phyloP scores from a whole-genome alignment of 768 basidiomycete genomes.

The Sarcodon sp. region DNA sequence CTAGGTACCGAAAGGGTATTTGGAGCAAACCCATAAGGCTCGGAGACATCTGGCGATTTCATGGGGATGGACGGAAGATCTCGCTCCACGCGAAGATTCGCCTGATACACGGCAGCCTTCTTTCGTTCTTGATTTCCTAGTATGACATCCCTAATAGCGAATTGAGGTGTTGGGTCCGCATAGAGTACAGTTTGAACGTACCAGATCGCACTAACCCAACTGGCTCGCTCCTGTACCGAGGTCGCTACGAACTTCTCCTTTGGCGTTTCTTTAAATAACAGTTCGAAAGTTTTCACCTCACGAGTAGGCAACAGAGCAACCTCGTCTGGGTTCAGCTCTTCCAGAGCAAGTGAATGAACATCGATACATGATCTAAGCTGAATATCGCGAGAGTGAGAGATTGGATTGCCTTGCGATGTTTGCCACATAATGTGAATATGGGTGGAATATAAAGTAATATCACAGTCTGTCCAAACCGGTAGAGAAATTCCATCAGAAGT shows the following conservation, averaged over 20 bases:
- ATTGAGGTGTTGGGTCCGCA: neutral
- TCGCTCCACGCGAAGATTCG: neutral
- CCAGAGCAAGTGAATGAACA: slow-evolving; percentile 40
- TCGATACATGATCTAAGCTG: slow-evolving; percentile 41
- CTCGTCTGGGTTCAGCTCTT: slow-evolving; percentile 32
- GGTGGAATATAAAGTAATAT: slow-evolving; percentile 20
- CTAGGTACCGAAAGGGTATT: too few relatives aligned
- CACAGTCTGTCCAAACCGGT: slow-evolving; percentile 39
- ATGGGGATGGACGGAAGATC: neutral
- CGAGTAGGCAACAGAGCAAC: slow-evolving; percentile 25
- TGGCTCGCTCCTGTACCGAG: slow-evolving; percentile 50
- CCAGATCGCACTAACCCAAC: slow-evolving; percentile 71
- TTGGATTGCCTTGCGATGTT: slow-evolving; percentile 25
- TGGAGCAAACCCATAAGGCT: too few relatives aligned
- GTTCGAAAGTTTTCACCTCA: slow-evolving; percentile 46
- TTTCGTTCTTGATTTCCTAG: neutral
- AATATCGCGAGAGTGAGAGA: slow-evolving; percentile 26
- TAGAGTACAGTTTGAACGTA: slow-evolving; percentile 16
- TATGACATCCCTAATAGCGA: neutral
- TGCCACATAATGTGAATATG: slow-evolving; percentile 37
- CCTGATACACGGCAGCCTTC: neutral
- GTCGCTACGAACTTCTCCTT: slow-evolving; percentile 50
- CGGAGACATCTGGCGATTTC: neutral
- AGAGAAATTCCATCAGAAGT: slow-evolving; percentile 13
- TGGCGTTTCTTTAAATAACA: slow-evolving; percentile 39